Percentiles rank a stretch among this genome's conserved stretches.
These are phyloP conservation scores for Populus simonii DNA, from an alignment of 345 rosid genomes.

Conservation along the genomic window DNA sequence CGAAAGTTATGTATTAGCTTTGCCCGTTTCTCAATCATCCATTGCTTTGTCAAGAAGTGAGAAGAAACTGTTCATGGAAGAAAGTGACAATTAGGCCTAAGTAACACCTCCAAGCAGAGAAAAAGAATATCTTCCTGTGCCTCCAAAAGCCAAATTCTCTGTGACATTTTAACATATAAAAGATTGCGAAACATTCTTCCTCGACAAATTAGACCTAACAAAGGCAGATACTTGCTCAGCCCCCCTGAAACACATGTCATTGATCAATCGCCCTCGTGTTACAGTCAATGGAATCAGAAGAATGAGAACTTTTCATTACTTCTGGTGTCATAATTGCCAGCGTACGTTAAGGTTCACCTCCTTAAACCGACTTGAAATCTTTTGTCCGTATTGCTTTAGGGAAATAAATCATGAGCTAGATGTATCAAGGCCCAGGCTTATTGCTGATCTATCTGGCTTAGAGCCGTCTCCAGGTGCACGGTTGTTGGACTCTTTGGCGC, in stretches of 20 bases:
- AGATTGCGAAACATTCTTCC: not conserved
- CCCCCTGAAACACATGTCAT: slow-evolving; percentile 20
- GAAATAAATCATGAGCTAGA: slow-evolving; percentile 52
- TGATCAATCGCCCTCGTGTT: slow-evolving; percentile 43
- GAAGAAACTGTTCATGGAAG: not conserved
- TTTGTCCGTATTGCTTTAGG: slow-evolving; percentile 54
- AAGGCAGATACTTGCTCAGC: not conserved
- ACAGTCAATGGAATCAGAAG: slow-evolving; percentile 53
- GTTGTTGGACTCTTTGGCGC: slow-evolving; percentile 23
- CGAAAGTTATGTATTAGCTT: not conserved
- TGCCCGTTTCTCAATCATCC: slow-evolving; percentile 17
- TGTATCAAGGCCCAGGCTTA: slow-evolving; percentile 32
- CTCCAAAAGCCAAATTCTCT: slow-evolving; percentile 35
- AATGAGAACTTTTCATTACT: slow-evolving; percentile 61
- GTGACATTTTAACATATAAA: slow-evolving; percentile 10
- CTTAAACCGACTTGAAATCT: slow-evolving; percentile 30
- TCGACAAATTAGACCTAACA: not conserved
- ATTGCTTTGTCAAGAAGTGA: slow-evolving; percentile 21
- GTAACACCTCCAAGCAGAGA: not conserved
- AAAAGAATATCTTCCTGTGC: slow-evolving; percentile 26
- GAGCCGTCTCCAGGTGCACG: slow-evolving; percentile 16
- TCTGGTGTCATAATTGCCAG: slow-evolving; percentile 63
- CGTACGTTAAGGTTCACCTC: slow-evolving; percentile 45
- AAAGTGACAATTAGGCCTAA: not conserved
- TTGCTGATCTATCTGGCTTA: slow-evolving; percentile 2